These are phyloP conservation scores for Citrus sp. DNA, from an alignment of 345 rosid genomes.

Conservation along the genomic window DNA sequence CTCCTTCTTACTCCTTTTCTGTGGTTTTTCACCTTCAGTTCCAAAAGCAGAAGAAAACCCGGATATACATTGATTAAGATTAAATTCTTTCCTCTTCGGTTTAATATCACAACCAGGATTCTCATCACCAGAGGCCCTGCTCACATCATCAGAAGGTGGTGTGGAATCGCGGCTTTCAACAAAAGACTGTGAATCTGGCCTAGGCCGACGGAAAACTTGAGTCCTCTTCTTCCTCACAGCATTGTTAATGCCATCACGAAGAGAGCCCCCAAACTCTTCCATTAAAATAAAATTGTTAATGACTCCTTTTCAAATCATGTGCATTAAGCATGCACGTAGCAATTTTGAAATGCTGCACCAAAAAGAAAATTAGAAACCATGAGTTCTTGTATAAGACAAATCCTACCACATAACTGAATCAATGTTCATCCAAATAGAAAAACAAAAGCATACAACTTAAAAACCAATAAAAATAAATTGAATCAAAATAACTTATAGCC, in stretches of 20 bases:
- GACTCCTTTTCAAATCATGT: slow-evolving; percentile 17
- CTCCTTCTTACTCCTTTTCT: slow-evolving; percentile 29
- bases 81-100: slow-evolving; percentile 62
- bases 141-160: slow-evolving; percentile 40
- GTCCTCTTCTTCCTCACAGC: slow-evolving; percentile 75
- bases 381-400: neutral
- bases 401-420: neutral
- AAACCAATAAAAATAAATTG: neutral
- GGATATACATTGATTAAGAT: slow-evolving; percentile 58
- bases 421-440: neutral
- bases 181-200: slow-evolving; percentile 44
- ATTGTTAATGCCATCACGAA: slow-evolving; percentile 35
- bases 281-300: slow-evolving; percentile 22
- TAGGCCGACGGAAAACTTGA: slow-evolving; percentile 56
- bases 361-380: neutral
- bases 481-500: neutral
- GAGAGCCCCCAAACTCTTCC: slow-evolving; percentile 47
- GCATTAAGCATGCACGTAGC: neutral
- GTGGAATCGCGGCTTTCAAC: slow-evolving; percentile 35
- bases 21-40: slow-evolving; percentile 25
- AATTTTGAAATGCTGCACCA: slow-evolving; percentile 6
- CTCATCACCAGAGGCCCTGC: slow-evolving; percentile 72
- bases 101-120: slow-evolving; percentile 42
- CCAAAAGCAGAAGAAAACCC: slow-evolving; percentile 38
- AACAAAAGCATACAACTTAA: neutral